These are phyloP conservation scores for Lasiodiplodia sp. DNA, from an alignment of 2,329 filamentous ascomycete genomes.

Conservation along the genomic window DNA sequence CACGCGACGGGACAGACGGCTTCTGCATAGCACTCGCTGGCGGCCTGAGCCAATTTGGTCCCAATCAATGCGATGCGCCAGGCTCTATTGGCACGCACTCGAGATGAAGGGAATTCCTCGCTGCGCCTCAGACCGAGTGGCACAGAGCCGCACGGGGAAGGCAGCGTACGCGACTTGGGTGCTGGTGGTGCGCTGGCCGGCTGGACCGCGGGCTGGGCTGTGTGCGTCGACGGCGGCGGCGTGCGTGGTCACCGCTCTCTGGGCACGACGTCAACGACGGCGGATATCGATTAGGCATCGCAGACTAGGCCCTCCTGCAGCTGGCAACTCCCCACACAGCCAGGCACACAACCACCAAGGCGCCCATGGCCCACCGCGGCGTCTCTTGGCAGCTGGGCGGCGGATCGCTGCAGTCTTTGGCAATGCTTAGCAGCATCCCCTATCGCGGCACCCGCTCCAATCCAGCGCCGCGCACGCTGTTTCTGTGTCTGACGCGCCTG, in stretches of 20 bases:
- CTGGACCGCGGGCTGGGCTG: neutral
- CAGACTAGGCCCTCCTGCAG: neutral
- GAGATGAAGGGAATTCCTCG: constrained; percentile 13
- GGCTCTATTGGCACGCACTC: neutral
- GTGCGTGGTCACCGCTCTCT: constrained; percentile 13
- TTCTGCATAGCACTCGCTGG: neutral
- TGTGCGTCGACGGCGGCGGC: neutral
- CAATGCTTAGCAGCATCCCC: constrained; percentile 25
- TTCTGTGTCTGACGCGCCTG: constrained; percentile 13
- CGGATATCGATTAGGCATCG: constrained; percentile 12
- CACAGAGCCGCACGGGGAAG: constrained; percentile 13
- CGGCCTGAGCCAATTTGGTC: constrained; percentile 12
- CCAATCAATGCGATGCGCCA: constrained; percentile 20
- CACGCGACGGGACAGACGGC: neutral
- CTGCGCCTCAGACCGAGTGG: neutral
- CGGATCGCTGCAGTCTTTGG: constrained; percentile 19
- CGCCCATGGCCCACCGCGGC: constrained; percentile 3
- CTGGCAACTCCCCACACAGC: neutral
- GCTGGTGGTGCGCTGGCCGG: neutral
- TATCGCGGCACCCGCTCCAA: constrained; percentile 16
- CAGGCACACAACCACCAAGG: constrained; percentile 12
- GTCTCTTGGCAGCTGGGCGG: constrained; percentile 9
- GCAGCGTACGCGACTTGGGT: neutral
- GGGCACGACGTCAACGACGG: constrained; percentile 3
- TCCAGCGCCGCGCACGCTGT: constrained; percentile 8